Evolutionary conservation across 2,329 filamentous ascomycete species (phyloP), one percentile per base, ranked within the genome.

Genomic region (Colletotrichum gigasporum): DNA sequence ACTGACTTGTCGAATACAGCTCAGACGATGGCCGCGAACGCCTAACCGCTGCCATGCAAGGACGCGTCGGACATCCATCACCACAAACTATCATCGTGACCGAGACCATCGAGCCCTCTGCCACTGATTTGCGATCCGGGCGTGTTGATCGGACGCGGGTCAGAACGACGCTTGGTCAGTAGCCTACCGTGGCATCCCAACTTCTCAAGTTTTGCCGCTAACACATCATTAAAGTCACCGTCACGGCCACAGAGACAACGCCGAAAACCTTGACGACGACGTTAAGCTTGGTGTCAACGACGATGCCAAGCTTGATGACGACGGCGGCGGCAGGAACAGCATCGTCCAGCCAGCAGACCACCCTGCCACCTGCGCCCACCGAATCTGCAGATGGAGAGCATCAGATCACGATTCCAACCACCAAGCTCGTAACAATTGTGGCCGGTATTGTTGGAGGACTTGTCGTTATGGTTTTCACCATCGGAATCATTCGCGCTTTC

Each of bases 121-220:
- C n/a, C n/a, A n/a, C n/a, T n/a, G n/a, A n/a, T n/a, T n/a, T n/a
- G n/a, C n/a, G n/a, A n/a, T n/a, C n/a, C n/a, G n/a, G n/a, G n/a
- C n/a, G n/a, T n/a, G n/a, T n/a, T n/a, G n/a, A n/a, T n/a, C n/a
- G n/a, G n/a, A n/a, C n/a, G n/a, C n/a, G n/a, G 9, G 35, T 42
- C 37, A 54, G 44, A 18, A 54, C 51, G 24, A 37, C 51, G 9
- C 42, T 37, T 32, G 37, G 51, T 54, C 18, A 54, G 37, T 32
- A n/a, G n/a, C n/a, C 26, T 54, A 7, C 18, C 3, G 18, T 18
- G 12, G 5, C 26, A 26, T 41, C 16, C 12, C 16, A 12, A 20
- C 9, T n/a, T 18, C 5, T 32, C n/a, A 8, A 12, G 3, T 12
- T 12, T 9, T 9, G 12, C 10, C 8, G 11, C 26, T 54, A n/a